phyloP scores from a whole-genome alignment of 2,329 filamentous ascomycete species.

The Ophiostoma ips region DNA sequence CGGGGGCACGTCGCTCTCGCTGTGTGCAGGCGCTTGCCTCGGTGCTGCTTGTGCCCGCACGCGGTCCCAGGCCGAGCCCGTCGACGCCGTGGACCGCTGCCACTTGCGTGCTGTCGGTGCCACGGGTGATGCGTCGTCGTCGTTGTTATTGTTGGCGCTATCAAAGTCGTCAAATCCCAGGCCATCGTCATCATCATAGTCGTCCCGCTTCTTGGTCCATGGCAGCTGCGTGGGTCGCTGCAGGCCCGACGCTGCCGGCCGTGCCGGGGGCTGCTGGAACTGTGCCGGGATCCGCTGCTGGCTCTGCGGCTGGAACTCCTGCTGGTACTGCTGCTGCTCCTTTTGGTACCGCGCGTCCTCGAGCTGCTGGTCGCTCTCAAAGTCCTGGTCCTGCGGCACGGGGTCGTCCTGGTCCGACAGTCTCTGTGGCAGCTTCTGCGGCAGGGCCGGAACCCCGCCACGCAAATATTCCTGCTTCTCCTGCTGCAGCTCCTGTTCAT shows the following conservation, averaged over 20 bases:
- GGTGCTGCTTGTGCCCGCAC: slow-evolving; percentile 7
- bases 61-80: slow-evolving; percentile 14
- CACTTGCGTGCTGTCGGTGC: slow-evolving; percentile 5
- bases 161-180: neutral
- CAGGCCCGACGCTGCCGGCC: neutral
- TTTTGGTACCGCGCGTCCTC: neutral
- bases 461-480: too few relatives aligned
- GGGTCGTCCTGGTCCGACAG: neutral
- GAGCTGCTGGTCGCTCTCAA: neutral
- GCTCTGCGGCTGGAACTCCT: neutral
- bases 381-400: neutral
- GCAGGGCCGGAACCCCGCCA: too few relatives aligned
- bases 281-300: neutral
- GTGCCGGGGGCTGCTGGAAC: neutral
- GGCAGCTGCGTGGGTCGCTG: neutral
- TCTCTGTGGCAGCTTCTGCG: too few relatives aligned
- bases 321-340: neutral
- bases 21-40: neutral
- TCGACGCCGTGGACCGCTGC: neutral
- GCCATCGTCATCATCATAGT: neutral
- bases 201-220: neutral
- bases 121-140: slow-evolving; percentile 15
- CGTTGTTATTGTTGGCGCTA: neutral
- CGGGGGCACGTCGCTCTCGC: neutral
- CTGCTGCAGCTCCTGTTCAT: neutral